Base-by-base conservation (phyloP, 768 basidiomycete genomes). In the Lepiota subincarnata region DNA sequence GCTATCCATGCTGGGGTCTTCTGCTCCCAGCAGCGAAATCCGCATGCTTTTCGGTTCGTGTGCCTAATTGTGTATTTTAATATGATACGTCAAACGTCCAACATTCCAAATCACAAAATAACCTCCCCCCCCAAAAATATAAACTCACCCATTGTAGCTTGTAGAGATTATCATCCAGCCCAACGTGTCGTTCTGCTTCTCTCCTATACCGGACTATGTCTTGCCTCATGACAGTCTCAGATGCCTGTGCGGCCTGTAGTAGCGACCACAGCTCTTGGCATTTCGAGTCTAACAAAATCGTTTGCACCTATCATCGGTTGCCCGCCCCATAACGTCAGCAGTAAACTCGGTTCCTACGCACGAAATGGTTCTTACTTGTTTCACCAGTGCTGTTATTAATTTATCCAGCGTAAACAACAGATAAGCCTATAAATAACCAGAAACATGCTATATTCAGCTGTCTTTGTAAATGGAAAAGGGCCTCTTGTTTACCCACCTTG, bases 371-470 rank as follows among this genome's bases (percentile, higher is more conserved):
- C 55, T 48, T 19, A 92, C 93, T 78, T 97, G 93, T 73, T 98
- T 98, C 67, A 98, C 81, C 48, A 98, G 80, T 18, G 86, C 86
- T 11, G 82, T 85, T 53, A 98, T 84, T 42, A 97, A 72, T 69
- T 95, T 93, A 76, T 99, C 97, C 62, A 99, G 66, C 1, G 97
- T 98, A 69, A 96, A 98, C 59, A 96, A 70, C 50, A 86, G 80
- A 71, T 92, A 98, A 3, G 92, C 94, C 85, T 95, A 74, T 59
- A 60, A 75, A 70, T 67, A 58, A 41, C 49, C 55, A 36, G 18
- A 57, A 31, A 55, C 52, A 50, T 48, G 56, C 52, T 50, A 57
- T 41, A 38, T 50, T 49, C 53, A 59, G 51, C 53, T 28, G 42
- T 44, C 45, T 26, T 24, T 24, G 24, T 24, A 24, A 46, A 41